Evolutionary conservation across 2,329 filamentous ascomycete species (phyloP).

Genomic region (Paecilomyces formosus): DNA sequence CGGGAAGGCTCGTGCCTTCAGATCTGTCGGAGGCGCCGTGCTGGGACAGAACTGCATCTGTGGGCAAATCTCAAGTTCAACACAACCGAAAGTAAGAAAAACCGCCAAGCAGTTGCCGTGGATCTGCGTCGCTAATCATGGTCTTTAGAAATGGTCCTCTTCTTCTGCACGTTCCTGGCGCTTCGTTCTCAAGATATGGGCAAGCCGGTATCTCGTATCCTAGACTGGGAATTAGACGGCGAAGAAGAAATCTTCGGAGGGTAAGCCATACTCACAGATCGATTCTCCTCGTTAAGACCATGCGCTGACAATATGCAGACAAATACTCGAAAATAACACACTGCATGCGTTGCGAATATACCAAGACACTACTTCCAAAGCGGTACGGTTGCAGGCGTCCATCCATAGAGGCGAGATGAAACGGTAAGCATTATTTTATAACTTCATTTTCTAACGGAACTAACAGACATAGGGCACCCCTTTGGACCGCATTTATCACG

Average conservation of each 20-base stretch:
- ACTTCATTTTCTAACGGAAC: background rate
- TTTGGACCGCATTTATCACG: conserved; percentile 55
- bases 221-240: conserved; percentile 43
- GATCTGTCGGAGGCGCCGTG: conserved; percentile 27
- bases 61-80: conserved; percentile 51
- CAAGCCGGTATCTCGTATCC: conserved; percentile 30
- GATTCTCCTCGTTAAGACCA: background rate
- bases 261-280: conserved; percentile 21
- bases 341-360: conserved; percentile 50
- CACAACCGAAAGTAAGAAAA: conserved; percentile 44
- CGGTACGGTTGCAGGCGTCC: conserved; percentile 51
- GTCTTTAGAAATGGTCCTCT: conserved; percentile 45
- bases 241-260: conserved; percentile 45
- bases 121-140: background rate
- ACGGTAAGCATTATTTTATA: conserved; percentile 24
- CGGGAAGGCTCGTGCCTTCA: conserved; percentile 31
- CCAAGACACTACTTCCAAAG: conserved; percentile 43
- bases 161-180: conserved; percentile 50
- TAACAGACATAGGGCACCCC: conserved; percentile 38
- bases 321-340: conserved; percentile 46
- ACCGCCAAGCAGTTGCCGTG: background rate
- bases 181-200: conserved; percentile 50
- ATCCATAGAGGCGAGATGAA: conserved; percentile 46
- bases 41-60: conserved; percentile 35
- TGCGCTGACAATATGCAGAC: conserved; percentile 25